Evolutionary conservation across 2,329 filamentous ascomycete genomes (phyloP).

Genomic region (Cercospora sojina): DNA sequence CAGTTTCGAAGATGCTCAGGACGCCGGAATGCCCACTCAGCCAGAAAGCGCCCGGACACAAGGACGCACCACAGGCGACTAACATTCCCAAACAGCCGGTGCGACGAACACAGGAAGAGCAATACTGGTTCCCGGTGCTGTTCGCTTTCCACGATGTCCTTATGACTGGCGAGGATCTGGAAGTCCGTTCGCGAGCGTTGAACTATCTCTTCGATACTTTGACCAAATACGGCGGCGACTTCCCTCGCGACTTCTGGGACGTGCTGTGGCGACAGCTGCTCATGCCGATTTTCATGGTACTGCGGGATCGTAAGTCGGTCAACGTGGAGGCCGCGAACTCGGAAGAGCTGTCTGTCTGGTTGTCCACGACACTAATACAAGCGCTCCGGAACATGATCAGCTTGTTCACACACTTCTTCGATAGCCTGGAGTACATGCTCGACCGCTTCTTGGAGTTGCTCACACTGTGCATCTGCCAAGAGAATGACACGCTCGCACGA

Average conservation of each 20-base stretch:
- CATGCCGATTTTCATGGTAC: slow-evolving; percentile 97
- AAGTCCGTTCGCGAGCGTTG: slow-evolving; percentile 83
- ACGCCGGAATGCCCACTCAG: slow-evolving; percentile 94
- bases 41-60: slow-evolving; percentile 52
- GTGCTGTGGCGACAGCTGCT: slow-evolving; percentile 95
- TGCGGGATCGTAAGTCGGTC: slow-evolving; percentile 85
- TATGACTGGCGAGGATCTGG: slow-evolving; percentile 98
- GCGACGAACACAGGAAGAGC: slow-evolving; percentile 88
- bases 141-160: slow-evolving; percentile 98
- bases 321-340: slow-evolving; percentile 94
- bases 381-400: slow-evolving; percentile 97
- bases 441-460: slow-evolving; percentile 94
- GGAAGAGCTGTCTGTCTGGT: slow-evolving; percentile 96
- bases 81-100: slow-evolving; percentile 62
- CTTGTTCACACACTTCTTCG: slow-evolving; percentile 97
- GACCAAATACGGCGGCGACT: slow-evolving; percentile 84
- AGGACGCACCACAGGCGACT: slow-evolving; percentile 50
- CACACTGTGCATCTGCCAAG: slow-evolving; percentile 94
- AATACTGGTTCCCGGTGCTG: slow-evolving; percentile 97
- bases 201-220: slow-evolving; percentile 97
- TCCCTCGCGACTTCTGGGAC: slow-evolving; percentile 95
- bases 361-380: slow-evolving; percentile 99
- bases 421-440: slow-evolving; percentile 94
- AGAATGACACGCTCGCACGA: slow-evolving; percentile 96
- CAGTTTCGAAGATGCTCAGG: slow-evolving; percentile 90